Evolutionary conservation across 139 green algal genomes (phyloP).

Genomic region (Chlorella sp.): DNA sequence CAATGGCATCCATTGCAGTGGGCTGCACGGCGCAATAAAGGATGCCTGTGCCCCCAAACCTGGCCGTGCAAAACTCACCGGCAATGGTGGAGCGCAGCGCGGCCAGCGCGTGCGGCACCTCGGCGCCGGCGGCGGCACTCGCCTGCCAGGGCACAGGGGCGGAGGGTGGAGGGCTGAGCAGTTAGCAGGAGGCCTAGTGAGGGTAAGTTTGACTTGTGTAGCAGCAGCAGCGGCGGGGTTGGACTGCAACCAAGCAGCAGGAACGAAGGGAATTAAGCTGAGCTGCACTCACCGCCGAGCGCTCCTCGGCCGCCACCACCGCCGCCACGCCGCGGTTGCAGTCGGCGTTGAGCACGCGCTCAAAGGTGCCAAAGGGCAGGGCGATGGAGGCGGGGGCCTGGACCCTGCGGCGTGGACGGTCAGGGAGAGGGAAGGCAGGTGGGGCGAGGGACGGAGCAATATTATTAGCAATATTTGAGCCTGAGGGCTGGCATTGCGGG

Average conservation of each 20-base stretch:
- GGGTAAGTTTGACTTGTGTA: neutral
- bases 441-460: neutral
- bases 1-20: neutral
- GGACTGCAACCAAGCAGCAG: too few species aligned
- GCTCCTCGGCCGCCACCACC: slow-evolving; percentile 38
- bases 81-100: too few species aligned
- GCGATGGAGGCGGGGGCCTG: slow-evolving; percentile 66
- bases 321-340: slow-evolving; percentile 54
- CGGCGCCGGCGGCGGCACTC: neutral
- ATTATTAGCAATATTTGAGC: neutral
- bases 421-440: neutral
- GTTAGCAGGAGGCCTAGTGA: neutral
- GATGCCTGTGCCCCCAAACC: too few species aligned
- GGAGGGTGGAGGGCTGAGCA: too few species aligned
- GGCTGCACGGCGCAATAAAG: neutral
- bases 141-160: neutral
- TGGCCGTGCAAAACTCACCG: too few species aligned
- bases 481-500: neutral
- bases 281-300: slow-evolving; percentile 37
- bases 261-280: neutral
- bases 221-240: too few species aligned
- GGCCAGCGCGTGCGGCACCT: slow-evolving; percentile 48
- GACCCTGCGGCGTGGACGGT: slow-evolving; percentile 16
- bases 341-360: slow-evolving; percentile 66
- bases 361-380: slow-evolving; percentile 89